Conservation (phyloP, 106 monocot species). For the Dactylorhiza incarnata region DNA sequence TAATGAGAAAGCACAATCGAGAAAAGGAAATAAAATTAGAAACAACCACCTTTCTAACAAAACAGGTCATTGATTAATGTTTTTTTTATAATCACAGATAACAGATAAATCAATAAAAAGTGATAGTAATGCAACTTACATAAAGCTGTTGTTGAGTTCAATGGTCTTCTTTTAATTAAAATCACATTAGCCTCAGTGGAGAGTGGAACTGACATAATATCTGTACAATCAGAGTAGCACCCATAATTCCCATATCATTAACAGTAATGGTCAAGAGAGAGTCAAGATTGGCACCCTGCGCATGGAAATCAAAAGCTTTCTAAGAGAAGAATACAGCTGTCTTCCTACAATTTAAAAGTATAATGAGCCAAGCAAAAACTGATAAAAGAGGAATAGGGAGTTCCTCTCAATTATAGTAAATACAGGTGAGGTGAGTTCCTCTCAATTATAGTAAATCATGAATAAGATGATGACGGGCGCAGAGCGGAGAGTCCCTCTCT, state of each 20-base stretch:
- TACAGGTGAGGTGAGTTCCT: too few relatives aligned
- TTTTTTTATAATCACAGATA: neutral
- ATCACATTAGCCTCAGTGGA: conserved; percentile 37
- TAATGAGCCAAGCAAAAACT: too few relatives aligned
- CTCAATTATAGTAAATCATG: too few relatives aligned
- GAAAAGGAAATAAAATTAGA: neutral
- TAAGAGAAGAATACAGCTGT: neutral
- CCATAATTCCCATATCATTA: conserved; percentile 89
- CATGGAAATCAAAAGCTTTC: neutral
- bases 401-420: too few relatives aligned
- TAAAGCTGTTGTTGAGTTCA: conserved; percentile 29
- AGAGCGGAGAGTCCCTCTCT: too few relatives aligned
- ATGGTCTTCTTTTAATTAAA: conserved; percentile 47
- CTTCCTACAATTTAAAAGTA: too few relatives aligned
- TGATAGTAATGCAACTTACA: conserved; percentile 34
- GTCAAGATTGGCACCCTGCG: conserved; percentile 45
- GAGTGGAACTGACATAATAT: conserved; percentile 40
- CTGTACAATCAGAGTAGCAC: conserved; percentile 49
- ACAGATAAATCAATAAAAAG: neutral
- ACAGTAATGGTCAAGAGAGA: conserved; percentile 45
- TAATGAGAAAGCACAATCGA: neutral
- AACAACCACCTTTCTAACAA: neutral
- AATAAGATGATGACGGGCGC: too few relatives aligned
- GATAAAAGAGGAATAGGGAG: too few relatives aligned
- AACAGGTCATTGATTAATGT: neutral